Evolutionary conservation across 805 yeast species (phyloP).

Genomic region (Isabelozyma gotoi): DNA sequence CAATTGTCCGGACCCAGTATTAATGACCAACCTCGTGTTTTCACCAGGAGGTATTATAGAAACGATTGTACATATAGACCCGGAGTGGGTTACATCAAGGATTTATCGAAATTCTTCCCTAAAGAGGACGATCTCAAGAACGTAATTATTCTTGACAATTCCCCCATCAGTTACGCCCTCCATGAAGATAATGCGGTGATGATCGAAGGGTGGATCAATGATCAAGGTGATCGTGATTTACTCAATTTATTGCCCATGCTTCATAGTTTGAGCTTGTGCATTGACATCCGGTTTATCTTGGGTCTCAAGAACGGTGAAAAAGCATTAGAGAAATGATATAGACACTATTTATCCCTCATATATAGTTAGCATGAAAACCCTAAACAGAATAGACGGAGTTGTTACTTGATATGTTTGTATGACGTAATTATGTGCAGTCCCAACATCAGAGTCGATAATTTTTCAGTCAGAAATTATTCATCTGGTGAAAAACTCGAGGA

Average conservation of each 20-base stretch:
- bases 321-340: slow-evolving; percentile 43
- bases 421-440: background rate
- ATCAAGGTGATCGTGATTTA: slow-evolving; percentile 85
- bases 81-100: slow-evolving; percentile 79
- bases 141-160: slow-evolving; percentile 83
- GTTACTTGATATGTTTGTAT: too few species aligned
- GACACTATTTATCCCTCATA: background rate
- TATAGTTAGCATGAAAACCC: background rate
- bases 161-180: slow-evolving; percentile 83
- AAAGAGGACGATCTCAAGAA: slow-evolving; percentile 73
- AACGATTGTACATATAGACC: slow-evolving; percentile 72
- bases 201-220: slow-evolving; percentile 98
- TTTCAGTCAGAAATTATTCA: background rate
- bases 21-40: slow-evolving; percentile 16
- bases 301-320: slow-evolving; percentile 74
- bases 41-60: slow-evolving; percentile 68
- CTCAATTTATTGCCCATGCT: slow-evolving; percentile 79
- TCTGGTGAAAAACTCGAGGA: background rate
- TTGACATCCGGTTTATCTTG: slow-evolving; percentile 79
- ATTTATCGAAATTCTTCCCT: slow-evolving; percentile 37
- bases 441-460: background rate
- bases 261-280: slow-evolving; percentile 70
- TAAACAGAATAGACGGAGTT: background rate
- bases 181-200: slow-evolving; percentile 87
- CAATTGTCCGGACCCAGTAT: slow-evolving; percentile 1